Base-by-base conservation (phyloP, 371 early-diverging fungal genomes). In the Mortierella sp. region DNA sequence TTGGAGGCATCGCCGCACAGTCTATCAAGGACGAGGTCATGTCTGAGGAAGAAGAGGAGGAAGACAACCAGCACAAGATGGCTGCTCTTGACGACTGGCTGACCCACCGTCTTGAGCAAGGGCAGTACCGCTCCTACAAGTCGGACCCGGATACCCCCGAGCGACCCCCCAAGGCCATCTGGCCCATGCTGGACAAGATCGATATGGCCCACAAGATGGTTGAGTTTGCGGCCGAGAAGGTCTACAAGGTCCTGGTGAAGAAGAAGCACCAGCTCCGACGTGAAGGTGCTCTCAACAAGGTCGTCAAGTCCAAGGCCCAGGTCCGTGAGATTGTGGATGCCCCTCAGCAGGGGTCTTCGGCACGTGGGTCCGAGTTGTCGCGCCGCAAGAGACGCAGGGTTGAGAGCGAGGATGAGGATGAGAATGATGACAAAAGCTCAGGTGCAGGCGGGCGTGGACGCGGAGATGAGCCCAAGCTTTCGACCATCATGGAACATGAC, bases 11-110 rank as follows among this genome's bases (percentile, higher is more conserved):
- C 24, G 51, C 37, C 2, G 74, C 51, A 5, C 28, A 67, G 53
- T 8, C 34, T 1, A 37, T 74, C 37, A 43, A 48, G 37, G 67
- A 74, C 24, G 51, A 74, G 53, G 64, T 59, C 9, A 74, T 50
- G 74, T 61, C 74, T 21, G 51, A 74, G 28, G 74, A 48, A 64
- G 74, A 74, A 50, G 67, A 74, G 26, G 48, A 74, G 19, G 67
- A 50, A 11, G 74, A 67, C 5, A 48, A 64, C 14, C 67, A 74
- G 2, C 74, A 74, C 69, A 74, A 67, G 74, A 50, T 64, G 51
- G 67, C 28, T 2, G 74, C 74, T 16, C 48, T 74, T 2, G 74
- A 74, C 37, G 74, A 64, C 37, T 64, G 74, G 74, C n/a, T 74
- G 5, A 16, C 43, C 40, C 74, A 64, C 51, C 69, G 69, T 8